Conservation (phyloP, 768 basidiomycete species). For the Cubamyces lactineus region DNA sequence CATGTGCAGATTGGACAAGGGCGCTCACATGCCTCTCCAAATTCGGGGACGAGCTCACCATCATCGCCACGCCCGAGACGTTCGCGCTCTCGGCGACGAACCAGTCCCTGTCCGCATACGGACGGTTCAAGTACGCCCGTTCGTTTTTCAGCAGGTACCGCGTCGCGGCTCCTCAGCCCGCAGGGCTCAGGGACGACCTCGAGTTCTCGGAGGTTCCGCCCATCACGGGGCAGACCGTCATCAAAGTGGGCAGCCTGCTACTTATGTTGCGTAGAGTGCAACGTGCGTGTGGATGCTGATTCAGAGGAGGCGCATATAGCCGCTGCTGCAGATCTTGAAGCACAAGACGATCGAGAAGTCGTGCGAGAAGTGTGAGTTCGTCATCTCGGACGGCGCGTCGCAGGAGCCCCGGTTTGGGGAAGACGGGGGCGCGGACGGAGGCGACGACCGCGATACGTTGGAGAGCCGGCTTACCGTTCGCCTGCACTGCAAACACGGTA, state of each 20-base stretch:
- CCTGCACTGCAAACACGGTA: slow-evolving; percentile 84
- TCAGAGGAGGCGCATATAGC: slow-evolving; percentile 37
- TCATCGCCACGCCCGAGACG: slow-evolving; percentile 63
- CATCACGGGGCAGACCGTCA: slow-evolving; percentile 67
- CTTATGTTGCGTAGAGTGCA: no score
- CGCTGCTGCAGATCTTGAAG: slow-evolving; percentile 72
- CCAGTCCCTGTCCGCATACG: slow-evolving; percentile 80
- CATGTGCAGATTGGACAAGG: slow-evolving; percentile 66
- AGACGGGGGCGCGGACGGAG: slow-evolving; percentile 21
- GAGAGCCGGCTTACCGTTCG: slow-evolving; percentile 75
- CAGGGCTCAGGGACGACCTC: slow-evolving; percentile 24
- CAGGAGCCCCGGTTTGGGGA: slow-evolving; percentile 8
- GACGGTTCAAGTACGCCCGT: slow-evolving; percentile 70
- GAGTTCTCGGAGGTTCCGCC: slow-evolving; percentile 39
- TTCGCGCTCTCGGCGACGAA: slow-evolving; percentile 76
- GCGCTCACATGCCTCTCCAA: slow-evolving; percentile 76
- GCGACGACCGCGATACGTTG: slow-evolving; percentile 58
- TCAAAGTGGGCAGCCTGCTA: slow-evolving; percentile 53
- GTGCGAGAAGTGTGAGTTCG: slow-evolving; percentile 76
- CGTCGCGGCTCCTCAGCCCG: slow-evolving; percentile 34
- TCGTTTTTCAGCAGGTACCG: slow-evolving; percentile 74
- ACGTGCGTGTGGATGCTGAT: no score
- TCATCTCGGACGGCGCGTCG: slow-evolving; percentile 58
- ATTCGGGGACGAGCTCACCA: slow-evolving; percentile 80
- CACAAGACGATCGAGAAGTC: slow-evolving; percentile 76